These are phyloP conservation scores for Cylindricascospora bacillispora DNA, from an alignment of 1,139 yeast species.

Conservation along the genomic window DNA sequence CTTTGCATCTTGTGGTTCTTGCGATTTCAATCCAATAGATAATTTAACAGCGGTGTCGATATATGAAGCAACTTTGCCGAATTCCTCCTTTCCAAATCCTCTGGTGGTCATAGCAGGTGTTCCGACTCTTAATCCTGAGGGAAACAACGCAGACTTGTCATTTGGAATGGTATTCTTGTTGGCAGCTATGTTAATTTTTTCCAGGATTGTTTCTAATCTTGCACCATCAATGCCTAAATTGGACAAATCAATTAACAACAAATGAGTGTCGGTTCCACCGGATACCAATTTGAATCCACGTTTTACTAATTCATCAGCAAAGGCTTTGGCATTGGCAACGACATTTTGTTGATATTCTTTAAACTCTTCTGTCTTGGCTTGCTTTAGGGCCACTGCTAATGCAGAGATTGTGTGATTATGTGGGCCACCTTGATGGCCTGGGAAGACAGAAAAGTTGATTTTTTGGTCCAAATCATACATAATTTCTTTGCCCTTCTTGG, in stretches of 20 bases:
- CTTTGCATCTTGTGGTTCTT: conserved; percentile 35
- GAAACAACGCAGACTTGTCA: conserved; percentile 87
- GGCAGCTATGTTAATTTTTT: conserved; percentile 83
- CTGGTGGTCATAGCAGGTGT: conserved; percentile 98
- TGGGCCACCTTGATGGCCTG: conserved; percentile 99
- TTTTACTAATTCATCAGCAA: conserved; percentile 54
- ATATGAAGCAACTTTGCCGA: conserved; percentile 63
- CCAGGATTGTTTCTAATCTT: conserved; percentile 83
- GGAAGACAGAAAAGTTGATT: conserved; percentile 93
- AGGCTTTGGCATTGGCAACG: conserved; percentile 62
- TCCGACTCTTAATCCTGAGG: conserved; percentile 92
- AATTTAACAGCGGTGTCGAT: conserved; percentile 68
- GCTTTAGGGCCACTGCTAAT: conserved; percentile 85
- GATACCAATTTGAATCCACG: conserved; percentile 75
- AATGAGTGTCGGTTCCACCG: conserved; percentile 89
- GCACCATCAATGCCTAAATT: conserved; percentile 90
- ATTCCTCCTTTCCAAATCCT: conserved; percentile 73
- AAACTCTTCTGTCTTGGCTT: conserved; percentile 77
- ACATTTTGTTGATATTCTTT: conserved; percentile 75
- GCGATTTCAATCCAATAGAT: conserved; percentile 44
- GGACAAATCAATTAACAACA: conserved; percentile 75
- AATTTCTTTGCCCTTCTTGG: conserved; percentile 78
- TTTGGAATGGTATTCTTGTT: conserved; percentile 96
- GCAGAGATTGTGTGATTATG: conserved; percentile 97
- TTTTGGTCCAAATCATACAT: conserved; percentile 77